Evolutionary conservation across 805 yeast genomes (phyloP).

Genomic region (Teunomyces pallodes): DNA sequence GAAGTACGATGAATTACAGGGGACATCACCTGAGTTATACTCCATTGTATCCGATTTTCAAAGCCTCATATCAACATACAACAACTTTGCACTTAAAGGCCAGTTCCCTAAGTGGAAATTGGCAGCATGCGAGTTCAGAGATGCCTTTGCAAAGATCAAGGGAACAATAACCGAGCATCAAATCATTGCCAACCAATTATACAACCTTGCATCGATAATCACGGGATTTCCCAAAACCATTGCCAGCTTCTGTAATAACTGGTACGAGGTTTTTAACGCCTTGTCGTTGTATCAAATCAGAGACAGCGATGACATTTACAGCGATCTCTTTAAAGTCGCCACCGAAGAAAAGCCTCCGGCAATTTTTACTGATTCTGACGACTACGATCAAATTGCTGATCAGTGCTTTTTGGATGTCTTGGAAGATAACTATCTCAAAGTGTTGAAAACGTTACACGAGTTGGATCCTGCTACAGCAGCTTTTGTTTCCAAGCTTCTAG

Average conservation of each 20-base stretch:
- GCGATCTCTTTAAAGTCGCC: constrained; percentile 34
- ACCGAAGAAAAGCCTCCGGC: constrained; percentile 30
- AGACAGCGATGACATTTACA: constrained; percentile 38
- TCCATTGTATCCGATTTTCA: constrained; percentile 41
- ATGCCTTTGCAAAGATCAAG: constrained; percentile 27
- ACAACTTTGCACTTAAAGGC: constrained; percentile 36
- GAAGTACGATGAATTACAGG: constrained; percentile 39
- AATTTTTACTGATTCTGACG: constrained; percentile 37
- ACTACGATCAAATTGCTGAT: constrained; percentile 16
- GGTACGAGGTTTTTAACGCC: constrained; percentile 68
- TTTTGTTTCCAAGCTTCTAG: constrained; percentile 57
- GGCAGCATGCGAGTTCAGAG: constrained; percentile 49
- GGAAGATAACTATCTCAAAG: constrained; percentile 54
- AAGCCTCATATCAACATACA: constrained; percentile 38
- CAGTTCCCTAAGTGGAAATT: constrained; percentile 51
- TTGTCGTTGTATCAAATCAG: constrained; percentile 57
- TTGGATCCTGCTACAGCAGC: constrained; percentile 65
- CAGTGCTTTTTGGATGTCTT: constrained; percentile 54
- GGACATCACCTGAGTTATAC: constrained; percentile 28
- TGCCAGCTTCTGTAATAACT: constrained; percentile 48
- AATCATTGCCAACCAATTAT: constrained; percentile 34
- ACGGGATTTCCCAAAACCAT: constrained; percentile 53
- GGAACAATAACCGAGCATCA: constrained; percentile 22
- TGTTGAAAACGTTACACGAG: constrained; percentile 56
- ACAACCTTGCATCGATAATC: constrained; percentile 41